Conservation (phyloP, 2,329 filamentous ascomycete genomes). For the Colletotrichum sp. region DNA sequence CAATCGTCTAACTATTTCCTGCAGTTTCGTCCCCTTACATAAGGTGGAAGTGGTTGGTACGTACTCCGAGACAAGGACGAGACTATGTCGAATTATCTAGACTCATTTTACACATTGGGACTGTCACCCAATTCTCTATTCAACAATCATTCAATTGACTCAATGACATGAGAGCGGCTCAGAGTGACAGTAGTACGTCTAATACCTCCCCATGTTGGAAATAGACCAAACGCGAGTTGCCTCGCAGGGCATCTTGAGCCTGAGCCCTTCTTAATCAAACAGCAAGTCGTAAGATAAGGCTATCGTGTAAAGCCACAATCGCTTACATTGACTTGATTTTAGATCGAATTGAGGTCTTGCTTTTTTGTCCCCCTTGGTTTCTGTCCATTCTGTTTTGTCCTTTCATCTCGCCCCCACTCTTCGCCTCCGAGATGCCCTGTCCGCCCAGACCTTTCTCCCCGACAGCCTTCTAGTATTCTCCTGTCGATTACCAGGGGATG, state of each 20-base stretch:
- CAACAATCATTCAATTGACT: too few species aligned
- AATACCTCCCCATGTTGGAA: too few species aligned
- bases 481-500: neutral
- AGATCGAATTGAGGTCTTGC: neutral
- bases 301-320: too few species aligned
- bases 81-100: too few species aligned
- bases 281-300: too few species aligned
- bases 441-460: neutral
- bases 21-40: neutral
- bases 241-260: too few species aligned
- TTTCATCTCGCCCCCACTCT: neutral
- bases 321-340: too few species aligned
- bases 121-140: rapidly evolving
- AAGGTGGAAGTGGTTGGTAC: neutral
- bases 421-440: neutral
- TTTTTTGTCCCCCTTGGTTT: neutral
- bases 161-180: too few species aligned
- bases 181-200: too few species aligned
- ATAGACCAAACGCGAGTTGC: too few species aligned
- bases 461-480: neutral
- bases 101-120: too few species aligned
- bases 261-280: too few species aligned
- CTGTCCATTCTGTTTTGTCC: neutral
- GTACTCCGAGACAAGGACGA: neutral
- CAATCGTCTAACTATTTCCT: neutral